Percentiles rank a stretch among this genome's conserved stretches.
Conservation (phyloP, 2,329 filamentous ascomycete genomes). For the Esteya vermicola region DNA sequence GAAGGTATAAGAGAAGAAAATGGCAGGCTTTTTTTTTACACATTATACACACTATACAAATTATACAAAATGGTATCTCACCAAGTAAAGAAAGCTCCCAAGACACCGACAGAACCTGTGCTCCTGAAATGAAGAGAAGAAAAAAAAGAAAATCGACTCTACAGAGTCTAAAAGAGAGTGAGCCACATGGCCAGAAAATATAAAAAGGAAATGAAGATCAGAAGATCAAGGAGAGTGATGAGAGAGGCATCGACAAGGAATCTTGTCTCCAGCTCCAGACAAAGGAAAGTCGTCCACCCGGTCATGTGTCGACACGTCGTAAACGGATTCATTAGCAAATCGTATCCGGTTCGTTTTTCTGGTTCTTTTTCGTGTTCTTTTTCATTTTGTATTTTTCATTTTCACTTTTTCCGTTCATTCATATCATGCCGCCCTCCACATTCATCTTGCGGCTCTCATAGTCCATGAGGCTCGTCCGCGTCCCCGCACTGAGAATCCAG, state of each 20-base stretch:
- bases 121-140: not conserved
- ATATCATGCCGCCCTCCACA: conserved; percentile 1
- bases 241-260: too few relatives aligned
- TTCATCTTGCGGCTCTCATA: conserved; percentile 25
- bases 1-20: conserved; percentile 1
- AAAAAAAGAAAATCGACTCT: not conserved
- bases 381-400: not conserved
- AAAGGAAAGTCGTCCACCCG: too few relatives aligned
- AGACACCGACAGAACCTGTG: too few relatives aligned
- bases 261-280: too few relatives aligned
- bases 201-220: too few relatives aligned
- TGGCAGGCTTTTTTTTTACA: too few relatives aligned
- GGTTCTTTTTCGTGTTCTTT: not conserved
- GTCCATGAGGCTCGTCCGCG: conserved; percentile 31
- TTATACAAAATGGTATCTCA: not conserved
- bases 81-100: not conserved
- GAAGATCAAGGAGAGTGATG: too few relatives aligned
- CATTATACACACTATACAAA: too few relatives aligned
- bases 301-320: not conserved
- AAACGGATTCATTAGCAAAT: too few relatives aligned
- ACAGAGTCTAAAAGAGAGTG: not conserved
- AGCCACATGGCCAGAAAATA: too few relatives aligned
- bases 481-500: conserved; percentile 42
- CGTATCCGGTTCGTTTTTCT: not conserved
- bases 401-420: not conserved